Evolutionary conservation across 345 rosid genomes (phyloP).

Genomic region (Lumnitzera racemosa): DNA sequence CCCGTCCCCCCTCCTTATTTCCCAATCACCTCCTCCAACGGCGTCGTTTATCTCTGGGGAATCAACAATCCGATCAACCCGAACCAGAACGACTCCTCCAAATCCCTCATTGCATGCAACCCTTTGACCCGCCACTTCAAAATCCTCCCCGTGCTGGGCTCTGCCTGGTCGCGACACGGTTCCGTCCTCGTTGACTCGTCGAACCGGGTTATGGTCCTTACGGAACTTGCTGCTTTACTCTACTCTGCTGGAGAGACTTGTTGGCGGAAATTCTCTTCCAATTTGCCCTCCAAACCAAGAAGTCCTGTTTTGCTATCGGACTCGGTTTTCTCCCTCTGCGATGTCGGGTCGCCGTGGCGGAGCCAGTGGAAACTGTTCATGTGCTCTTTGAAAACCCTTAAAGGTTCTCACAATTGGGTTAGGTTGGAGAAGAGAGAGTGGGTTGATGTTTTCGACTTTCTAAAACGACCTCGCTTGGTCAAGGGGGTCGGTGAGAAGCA

Average conservation of each 20-base stretch:
- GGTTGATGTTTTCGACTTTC: slow-evolving; percentile 75
- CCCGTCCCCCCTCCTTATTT: slow-evolving; percentile 55
- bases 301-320: slow-evolving; percentile 59
- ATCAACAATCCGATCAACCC: slow-evolving; percentile 28
- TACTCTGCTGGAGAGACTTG: slow-evolving; percentile 39
- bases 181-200: slow-evolving; percentile 63
- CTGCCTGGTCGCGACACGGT: slow-evolving; percentile 91
- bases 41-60: slow-evolving; percentile 71
- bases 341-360: slow-evolving; percentile 89
- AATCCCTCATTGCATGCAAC: slow-evolving; percentile 69
- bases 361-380: slow-evolving; percentile 79
- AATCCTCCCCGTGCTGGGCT: slow-evolving; percentile 75
- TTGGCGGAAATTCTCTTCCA: slow-evolving; percentile 74
- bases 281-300: slow-evolving; percentile 81
- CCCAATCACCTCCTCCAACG: slow-evolving; percentile 67
- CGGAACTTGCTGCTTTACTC: slow-evolving; percentile 59
- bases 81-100: slow-evolving; percentile 25
- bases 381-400: slow-evolving; percentile 29
- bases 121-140: slow-evolving; percentile 64
- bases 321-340: slow-evolving; percentile 67
- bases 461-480: slow-evolving; percentile 76
- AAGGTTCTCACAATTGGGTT: slow-evolving; percentile 49
- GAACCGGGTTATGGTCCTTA: slow-evolving; percentile 70
- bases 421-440: slow-evolving; percentile 74
- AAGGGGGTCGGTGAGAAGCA: slow-evolving; percentile 39